phyloP scores from a whole-genome alignment of 228 moss, liverwort and hornwort species.

The Sphagnum fallax region DNA sequence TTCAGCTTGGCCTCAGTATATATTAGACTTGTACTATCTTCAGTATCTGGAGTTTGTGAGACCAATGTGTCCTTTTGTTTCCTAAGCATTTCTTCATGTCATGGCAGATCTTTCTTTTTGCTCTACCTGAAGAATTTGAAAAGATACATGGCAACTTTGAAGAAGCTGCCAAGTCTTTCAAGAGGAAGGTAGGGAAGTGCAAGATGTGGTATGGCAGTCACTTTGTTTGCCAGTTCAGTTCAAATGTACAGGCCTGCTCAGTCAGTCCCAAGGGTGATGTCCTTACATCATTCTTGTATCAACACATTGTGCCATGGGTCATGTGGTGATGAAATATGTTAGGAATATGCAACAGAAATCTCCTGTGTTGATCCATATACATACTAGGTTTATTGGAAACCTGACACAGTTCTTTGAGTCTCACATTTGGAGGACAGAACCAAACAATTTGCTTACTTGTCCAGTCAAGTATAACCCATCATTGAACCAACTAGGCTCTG shows the following conservation, averaged over 20 bases:
- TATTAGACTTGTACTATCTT: no score
- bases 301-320: no score
- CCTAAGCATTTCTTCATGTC: background rate
- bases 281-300: background rate
- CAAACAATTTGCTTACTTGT: background rate
- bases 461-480: background rate
- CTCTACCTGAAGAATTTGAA: constrained; percentile 41
- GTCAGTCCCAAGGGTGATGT: no score
- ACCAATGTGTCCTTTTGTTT: background rate
- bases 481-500: no score
- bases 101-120: constrained; percentile 67
- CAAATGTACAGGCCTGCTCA: background rate
- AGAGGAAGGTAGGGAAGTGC: constrained; percentile 44
- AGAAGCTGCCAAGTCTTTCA: constrained; percentile 56
- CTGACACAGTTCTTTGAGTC: background rate
- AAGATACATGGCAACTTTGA: constrained; percentile 33
- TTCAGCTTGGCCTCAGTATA: background rate
- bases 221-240: background rate
- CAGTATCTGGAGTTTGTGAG: background rate
- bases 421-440: background rate
- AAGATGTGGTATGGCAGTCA: background rate
- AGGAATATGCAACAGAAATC: no score
- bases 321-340: no score
- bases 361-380: no score
- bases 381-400: no score